Evolutionary conservation across 768 basidiomycete species (phyloP), one percentile per base, ranked within the genome.

Genomic region (Mycena indigotica): DNA sequence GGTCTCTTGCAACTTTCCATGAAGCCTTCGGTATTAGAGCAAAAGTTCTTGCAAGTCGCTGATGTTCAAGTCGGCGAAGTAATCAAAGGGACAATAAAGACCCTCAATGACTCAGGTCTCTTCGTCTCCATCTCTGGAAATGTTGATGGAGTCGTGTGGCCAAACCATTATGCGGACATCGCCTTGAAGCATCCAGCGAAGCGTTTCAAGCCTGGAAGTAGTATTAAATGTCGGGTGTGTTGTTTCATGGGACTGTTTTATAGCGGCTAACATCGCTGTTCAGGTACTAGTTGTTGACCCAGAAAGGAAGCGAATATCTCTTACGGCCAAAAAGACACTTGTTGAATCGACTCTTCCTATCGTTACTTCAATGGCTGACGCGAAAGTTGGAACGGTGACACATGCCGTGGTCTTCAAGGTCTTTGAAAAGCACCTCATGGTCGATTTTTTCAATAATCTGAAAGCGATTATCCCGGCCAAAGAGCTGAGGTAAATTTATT

Each of bases 81-180:
- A 21, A 75, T 99, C 64, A 95, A 89, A 73, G 94, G 91, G 5
- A 92, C 87, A 0, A 84, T 99, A 61, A 95, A 93, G 75, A 87
- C 83, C 59, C 79, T 99, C 49, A 88, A 88, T 2, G 88, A 91
- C 56, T 80, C 84, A 29, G 89, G 84, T 0, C 74, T 99, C 32
- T 96, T 97, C 67, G 85, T 98, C 39, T 86, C 91, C 26, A 77
- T 98, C 54, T 85, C 89, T 4, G 93, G 92, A 4, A 91, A 83
- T 58, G 86, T 98, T 28, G 93, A 97, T 67, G 97, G 92, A 26
- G 88, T 97, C 25, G 80, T 98, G 21, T 97, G 93, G 91, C 95
- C 95, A 0, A 84, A 86, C 59, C 97, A 98, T 69, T 97, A 91
- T 69, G 94, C 97, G 12, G 97, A 99, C 70, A 95, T 98, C 66